A percentile compares a stretch with the other conserved stretches of the same genome.
These are phyloP conservation scores for Boletellus ananiceps DNA, from an alignment of 768 basidiomycete genomes.

Conservation along the genomic window DNA sequence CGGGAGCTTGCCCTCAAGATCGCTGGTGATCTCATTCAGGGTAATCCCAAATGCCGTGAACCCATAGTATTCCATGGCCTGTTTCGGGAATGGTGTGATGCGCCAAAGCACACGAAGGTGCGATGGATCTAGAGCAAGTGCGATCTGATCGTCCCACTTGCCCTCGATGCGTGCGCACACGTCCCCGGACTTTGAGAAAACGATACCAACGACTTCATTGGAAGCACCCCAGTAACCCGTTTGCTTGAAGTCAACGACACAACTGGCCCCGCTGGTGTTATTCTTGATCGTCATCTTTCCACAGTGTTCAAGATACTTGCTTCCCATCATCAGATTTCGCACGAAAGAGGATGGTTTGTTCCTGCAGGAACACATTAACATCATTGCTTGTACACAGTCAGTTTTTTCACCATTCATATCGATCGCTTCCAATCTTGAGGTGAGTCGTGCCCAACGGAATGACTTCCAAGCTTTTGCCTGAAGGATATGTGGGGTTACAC, in stretches of 20 bases:
- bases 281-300: constrained; percentile 78
- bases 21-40: constrained; percentile 72
- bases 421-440: constrained; percentile 61
- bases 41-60: constrained; percentile 78
- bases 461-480: constrained; percentile 87
- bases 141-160: constrained; percentile 83
- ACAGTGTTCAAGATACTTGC: constrained; percentile 84
- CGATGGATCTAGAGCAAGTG: constrained; percentile 60
- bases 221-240: constrained; percentile 78
- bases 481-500: constrained; percentile 15
- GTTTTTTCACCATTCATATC: constrained; percentile 60
- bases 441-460: constrained; percentile 72
- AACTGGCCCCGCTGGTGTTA: constrained; percentile 47
- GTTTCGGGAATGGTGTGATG: constrained; percentile 65
- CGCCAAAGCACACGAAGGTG: constrained; percentile 79
- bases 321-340: constrained; percentile 85
- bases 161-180: constrained; percentile 68
- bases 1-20: constrained; percentile 60
- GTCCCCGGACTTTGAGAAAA: constrained; percentile 51
- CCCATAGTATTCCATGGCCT: constrained; percentile 70
- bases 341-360: constrained; percentile 85
- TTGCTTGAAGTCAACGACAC: constrained; percentile 81
- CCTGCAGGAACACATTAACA: constrained; percentile 39
- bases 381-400: neutral
- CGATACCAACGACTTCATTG: constrained; percentile 63